Evolutionary conservation across 805 yeast genomes (phyloP).

Genomic region (Debaryomyces prosopidis): DNA sequence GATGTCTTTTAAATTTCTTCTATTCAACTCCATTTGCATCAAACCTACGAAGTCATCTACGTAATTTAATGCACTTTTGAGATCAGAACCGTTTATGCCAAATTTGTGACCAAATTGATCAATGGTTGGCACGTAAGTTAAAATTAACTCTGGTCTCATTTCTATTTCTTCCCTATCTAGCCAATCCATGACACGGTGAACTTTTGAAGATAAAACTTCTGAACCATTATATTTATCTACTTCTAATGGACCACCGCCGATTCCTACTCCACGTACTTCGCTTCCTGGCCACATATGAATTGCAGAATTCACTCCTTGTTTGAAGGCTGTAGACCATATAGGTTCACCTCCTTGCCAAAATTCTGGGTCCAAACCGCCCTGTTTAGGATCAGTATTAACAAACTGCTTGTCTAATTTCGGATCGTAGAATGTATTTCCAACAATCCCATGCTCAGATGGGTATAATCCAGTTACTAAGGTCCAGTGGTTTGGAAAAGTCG

Average conservation of each 20-base stretch:
- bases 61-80: slow-evolving; percentile 52
- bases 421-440: slow-evolving; percentile 79
- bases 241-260: slow-evolving; percentile 40
- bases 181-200: slow-evolving; percentile 62
- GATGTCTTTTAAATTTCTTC: slow-evolving; percentile 59
- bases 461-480: slow-evolving; percentile 82
- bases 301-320: slow-evolving; percentile 62
- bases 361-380: slow-evolving; percentile 50
- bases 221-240: slow-evolving; percentile 66
- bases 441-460: slow-evolving; percentile 84
- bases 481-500: slow-evolving; percentile 93
- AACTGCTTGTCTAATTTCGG: slow-evolving; percentile 56
- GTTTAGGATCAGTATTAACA: slow-evolving; percentile 56
- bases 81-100: slow-evolving; percentile 65
- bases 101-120: slow-evolving; percentile 74
- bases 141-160: slow-evolving; percentile 70
- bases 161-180: slow-evolving; percentile 53
- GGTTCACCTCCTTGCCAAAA: slow-evolving; percentile 91
- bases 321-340: slow-evolving; percentile 74
- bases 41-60: slow-evolving; percentile 67
- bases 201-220: slow-evolving; percentile 59
- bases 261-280: slow-evolving; percentile 59
- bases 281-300: slow-evolving; percentile 99
- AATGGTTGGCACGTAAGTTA: slow-evolving; percentile 78
- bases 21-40: slow-evolving; percentile 46